Evolutionary conservation across 768 basidiomycete species (phyloP).

Genomic region (Lepiota venenata): DNA sequence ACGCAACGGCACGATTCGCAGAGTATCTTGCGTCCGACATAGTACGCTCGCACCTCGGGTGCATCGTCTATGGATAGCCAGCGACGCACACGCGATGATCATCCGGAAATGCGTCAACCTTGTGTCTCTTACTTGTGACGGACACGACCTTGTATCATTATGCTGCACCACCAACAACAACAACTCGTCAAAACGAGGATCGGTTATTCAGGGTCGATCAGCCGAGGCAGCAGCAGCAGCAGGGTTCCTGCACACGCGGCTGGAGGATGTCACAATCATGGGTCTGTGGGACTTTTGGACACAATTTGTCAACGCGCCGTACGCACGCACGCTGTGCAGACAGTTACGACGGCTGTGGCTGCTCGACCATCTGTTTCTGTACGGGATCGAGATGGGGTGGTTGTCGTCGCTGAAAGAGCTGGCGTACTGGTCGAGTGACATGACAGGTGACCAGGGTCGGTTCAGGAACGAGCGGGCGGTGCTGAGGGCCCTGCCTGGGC

Average conservation of each 20-base stretch:
- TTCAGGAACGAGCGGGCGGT: not conserved
- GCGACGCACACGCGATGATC: not conserved
- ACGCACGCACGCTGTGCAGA: not conserved
- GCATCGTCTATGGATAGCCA: slow-evolving; percentile 4
- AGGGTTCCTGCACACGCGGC: not conserved
- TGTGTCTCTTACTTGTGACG: slow-evolving; percentile 3
- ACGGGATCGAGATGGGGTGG: not conserved
- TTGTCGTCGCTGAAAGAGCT: slow-evolving; percentile 3
- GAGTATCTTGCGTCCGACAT: not conserved
- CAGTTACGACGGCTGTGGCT: slow-evolving; percentile 1
- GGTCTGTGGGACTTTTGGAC: slow-evolving; percentile 8
- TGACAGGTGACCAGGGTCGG: not conserved
- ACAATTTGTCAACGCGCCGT: not conserved
- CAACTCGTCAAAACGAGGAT: too few relatives aligned
- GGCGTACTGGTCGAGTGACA: slow-evolving; percentile 4
- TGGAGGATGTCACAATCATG: slow-evolving; percentile 3
- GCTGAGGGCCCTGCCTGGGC: not conserved
- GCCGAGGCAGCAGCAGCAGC: not conserved
- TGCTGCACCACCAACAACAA: not conserved
- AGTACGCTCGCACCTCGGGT: not conserved
- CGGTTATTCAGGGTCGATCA: not conserved
- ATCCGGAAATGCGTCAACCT: not conserved
- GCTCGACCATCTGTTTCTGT: slow-evolving; percentile 4
- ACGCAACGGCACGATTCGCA: not conserved
- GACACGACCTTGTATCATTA: slow-evolving; percentile 1